A percentile compares a stretch with the other conserved stretches of the same genome.
These are phyloP conservation scores for Chenopodium formosanum DNA, from an alignment of 148 eudicot species.

Conservation along the genomic window DNA sequence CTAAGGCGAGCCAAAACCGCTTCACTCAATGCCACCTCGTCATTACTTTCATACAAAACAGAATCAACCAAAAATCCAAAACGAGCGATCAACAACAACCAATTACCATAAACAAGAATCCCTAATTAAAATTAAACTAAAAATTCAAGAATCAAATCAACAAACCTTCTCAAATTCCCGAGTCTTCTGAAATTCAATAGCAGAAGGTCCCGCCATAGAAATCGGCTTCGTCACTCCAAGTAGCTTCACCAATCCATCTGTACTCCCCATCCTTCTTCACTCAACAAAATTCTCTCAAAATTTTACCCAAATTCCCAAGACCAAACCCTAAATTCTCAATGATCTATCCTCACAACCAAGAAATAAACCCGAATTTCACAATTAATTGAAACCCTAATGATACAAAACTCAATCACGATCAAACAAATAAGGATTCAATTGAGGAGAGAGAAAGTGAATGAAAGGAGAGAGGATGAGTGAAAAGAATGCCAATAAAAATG, in stretches of 20 bases:
- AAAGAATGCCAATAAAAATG: too few species aligned
- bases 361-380: neutral
- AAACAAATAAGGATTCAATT: too few species aligned
- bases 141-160: neutral
- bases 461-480: too few species aligned
- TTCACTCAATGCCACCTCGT: conserved; percentile 60
- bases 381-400: neutral
- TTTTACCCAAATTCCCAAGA: neutral
- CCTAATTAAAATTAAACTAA: conserved; percentile 1
- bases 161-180: conserved; percentile 57
- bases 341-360: neutral
- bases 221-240: conserved; percentile 63
- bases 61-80: conserved; percentile 33
- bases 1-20: conserved; percentile 63
- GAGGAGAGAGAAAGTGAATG: too few species aligned
- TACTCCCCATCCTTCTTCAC: conserved; percentile 32
- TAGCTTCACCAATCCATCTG: conserved; percentile 37
- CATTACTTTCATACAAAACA: conserved; percentile 63
- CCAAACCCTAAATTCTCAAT: neutral
- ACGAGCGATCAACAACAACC: neutral
- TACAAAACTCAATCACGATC: too few species aligned
- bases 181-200: conserved; percentile 44
- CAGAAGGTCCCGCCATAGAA: conserved; percentile 55
- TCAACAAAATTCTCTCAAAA: neutral
- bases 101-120: neutral